phyloP scores from a whole-genome alignment of 106 monocot genomes.

The Dendrobium chrysotoxum region DNA sequence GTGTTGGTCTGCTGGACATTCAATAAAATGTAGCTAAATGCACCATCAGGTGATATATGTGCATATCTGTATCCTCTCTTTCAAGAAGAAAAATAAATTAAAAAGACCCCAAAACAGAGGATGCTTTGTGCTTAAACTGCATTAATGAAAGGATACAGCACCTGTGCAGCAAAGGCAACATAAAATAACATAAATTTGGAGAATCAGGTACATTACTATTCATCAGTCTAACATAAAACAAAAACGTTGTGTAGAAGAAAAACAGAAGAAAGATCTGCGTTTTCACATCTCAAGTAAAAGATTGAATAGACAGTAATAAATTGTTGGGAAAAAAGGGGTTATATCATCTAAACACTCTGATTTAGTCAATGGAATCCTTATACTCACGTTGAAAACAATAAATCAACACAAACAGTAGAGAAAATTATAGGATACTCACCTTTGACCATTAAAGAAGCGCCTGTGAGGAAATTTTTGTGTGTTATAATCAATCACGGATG shows the following conservation, averaged over 20 bases:
- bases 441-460: constrained; percentile 66
- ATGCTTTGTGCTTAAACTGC: too few relatives aligned
- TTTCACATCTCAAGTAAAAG: neutral
- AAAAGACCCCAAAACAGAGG: too few relatives aligned
- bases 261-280: too few relatives aligned
- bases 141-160: too few relatives aligned
- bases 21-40: neutral
- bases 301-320: neutral
- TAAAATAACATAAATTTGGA: too few relatives aligned
- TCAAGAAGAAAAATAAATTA: too few relatives aligned
- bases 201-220: too few relatives aligned
- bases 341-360: neutral
- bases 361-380: neutral
- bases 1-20: too few relatives aligned
- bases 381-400: neutral
- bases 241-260: too few relatives aligned
- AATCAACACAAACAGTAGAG: neutral
- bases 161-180: too few relatives aligned
- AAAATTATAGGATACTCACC: constrained; percentile 24
- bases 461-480: constrained; percentile 59
- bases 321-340: neutral
- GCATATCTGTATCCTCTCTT: neutral
- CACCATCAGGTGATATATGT: neutral
- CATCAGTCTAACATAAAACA: too few relatives aligned
- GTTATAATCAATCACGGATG: constrained; percentile 69